Evolutionary conservation across 2,329 filamentous ascomycete genomes (phyloP), one percentile per base, ranked within the genome.

Genomic region (Hypoxylon sp.): DNA sequence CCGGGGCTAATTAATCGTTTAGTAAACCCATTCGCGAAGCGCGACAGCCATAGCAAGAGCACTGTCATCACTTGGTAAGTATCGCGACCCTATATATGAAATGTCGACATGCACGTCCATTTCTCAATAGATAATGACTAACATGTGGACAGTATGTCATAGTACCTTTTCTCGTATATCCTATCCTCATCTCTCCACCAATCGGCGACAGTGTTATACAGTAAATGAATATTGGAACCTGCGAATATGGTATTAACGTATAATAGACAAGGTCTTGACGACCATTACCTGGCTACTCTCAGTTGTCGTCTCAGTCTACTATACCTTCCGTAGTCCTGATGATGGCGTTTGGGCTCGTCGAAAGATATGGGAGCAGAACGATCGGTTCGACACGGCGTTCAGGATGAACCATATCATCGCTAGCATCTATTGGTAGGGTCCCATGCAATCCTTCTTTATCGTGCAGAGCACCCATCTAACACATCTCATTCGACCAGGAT

Each of bases 11-110:
- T 50, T 21, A 3, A 25, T 25, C 19, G 11, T 56, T 30, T 30
- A 92, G 90, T 88, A 77, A 96, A 96, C 79, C 93, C 93, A 28
- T 96, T 96, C 81, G 83, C 86, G 65, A 89, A 86, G 79, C 89
- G 89, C 75, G 91, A 94, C 65, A 84, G 87, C 17, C 90, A 93
- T 76, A 85, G 85, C 67, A 79, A 81, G 30, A 82, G 83, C 68
- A 84, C 89, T 55, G 82, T 97, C 73, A 83, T 88, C 71, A 84
- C 88, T 36, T 96, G 67, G 67, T 43, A 43, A 43, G 38, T 43
- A 38, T 38, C 34, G 14, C 6, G 36, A 17, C 36, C 14, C 28
- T 30, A 41, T 6, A 41, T 41, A 17, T 17, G 7, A 5, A 63
- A 66, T 63, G 59, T 67, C 7, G 25, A 21, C 10, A 34, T 49